Percentiles rank a stretch among this genome's conserved stretches.
phyloP scores from a whole-genome alignment of 805 yeast genomes.

The Monosporozyma siamensis region DNA sequence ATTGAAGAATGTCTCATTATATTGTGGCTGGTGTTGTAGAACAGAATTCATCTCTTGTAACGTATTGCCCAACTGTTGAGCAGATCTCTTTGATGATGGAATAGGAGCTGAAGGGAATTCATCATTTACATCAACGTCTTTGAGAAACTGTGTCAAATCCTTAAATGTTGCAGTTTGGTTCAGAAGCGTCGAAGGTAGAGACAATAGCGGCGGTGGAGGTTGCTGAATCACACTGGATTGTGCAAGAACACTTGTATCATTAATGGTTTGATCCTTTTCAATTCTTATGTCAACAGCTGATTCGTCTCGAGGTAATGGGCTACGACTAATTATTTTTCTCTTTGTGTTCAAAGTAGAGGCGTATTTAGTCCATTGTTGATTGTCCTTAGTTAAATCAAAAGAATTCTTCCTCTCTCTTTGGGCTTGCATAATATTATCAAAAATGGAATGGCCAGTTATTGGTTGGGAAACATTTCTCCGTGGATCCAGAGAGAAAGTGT shows the following conservation, averaged over 20 bases:
- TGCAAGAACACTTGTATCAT: constrained; percentile 19
- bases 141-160: constrained; percentile 19
- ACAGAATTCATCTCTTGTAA: background rate
- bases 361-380: constrained; percentile 3
- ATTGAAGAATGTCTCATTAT: constrained; percentile 4
- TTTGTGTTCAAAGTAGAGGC: background rate
- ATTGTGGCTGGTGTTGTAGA: background rate
- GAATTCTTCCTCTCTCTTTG: background rate
- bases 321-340: background rate
- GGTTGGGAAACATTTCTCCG: constrained; percentile 26
- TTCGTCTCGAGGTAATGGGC: background rate
- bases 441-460: constrained; percentile 10
- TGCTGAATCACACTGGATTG: constrained; percentile 23
- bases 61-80: constrained; percentile 3
- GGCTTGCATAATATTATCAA: constrained; percentile 4
- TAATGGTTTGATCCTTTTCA: background rate
- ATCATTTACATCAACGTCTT: constrained; percentile 7
- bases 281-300: background rate
- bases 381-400: background rate
- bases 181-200: constrained; percentile 19
- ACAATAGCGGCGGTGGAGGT: constrained; percentile 11
- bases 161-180: constrained; percentile 24
- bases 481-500: constrained; percentile 22
- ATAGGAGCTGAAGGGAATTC: background rate
- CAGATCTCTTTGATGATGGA: background rate